Evolutionary conservation across 192 early-diverging fungal genomes (phyloP), one percentile per base, ranked within the genome.

Genomic region (Coemansia reversa): DNA sequence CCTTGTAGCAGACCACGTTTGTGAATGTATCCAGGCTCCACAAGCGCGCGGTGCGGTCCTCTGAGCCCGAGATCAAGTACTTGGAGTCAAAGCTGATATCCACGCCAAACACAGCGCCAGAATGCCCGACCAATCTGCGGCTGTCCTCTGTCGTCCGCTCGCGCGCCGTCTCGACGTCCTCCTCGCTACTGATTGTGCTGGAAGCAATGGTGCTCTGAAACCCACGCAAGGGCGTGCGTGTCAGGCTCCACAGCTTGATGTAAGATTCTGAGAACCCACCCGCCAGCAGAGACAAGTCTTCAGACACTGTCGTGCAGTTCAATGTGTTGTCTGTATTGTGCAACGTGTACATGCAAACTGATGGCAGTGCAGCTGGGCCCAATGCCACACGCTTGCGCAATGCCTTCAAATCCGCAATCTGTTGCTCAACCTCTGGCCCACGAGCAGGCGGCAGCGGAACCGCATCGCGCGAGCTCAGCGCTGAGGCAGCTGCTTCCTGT

Each of bases 261-360:
- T 91, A 91, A 4, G 96, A 98, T 62, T 99, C 96, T 42, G 92
- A 86, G 59, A 96, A 94, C n/a, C 94, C 97, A 24, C 88, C 93
- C 3, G 90, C 92, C 52, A 97, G 74, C 51, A 94, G 70, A 25
- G 87, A 84, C 29, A 90, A 76, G 67, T 97, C 94, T n/a, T 91
- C 83, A 0, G 94, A 89, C 0, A 94, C 77, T 1, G 85, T 69
- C n/a, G 94, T 62, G 68, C 94, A 97, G 62, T 91, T 98, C 62
- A 98, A 73, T 67, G 72, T 81, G 79, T 90, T 86, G 72, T 91
- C 82, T 16, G 93, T 91, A 74, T 99, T 99, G 74, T 96, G 94
- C 67, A 98, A 91, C 27, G 95, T 99, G 74, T 93, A 97, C 66
- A 89, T 92, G 79, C 94, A 95, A 29, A 98, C 85, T 19, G 93